Base-by-base conservation (phyloP, 352 stramenopile species). In the Globisporangium rhizosaccharum region DNA sequence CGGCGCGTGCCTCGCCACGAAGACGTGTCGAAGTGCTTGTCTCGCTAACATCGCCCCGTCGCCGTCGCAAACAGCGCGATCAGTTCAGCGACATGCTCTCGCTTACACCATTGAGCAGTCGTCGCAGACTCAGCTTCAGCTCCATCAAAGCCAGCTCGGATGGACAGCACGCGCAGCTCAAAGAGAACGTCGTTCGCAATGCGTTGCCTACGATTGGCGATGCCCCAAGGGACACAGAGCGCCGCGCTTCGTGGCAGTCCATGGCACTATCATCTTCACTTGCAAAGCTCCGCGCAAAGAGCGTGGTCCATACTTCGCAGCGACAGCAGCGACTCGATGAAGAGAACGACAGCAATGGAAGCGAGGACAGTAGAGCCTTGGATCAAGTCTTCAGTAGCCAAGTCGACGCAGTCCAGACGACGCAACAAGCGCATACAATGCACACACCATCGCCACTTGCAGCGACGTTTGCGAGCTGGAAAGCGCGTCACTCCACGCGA, bases 81-180 rank as follows among this genome's bases (percentile, higher is more conserved):
- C 68, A 56, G 5, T 85, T 85, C 59, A 66, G 73, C 18, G 77
- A 85, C 44, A 71, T 84, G 68, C 39, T 85, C 15, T 41, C 30
- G 12, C 12, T 46, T 26, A 44, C 28, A n/a, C 30, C 48, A 7
- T n/a, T 28, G 50, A 54, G 41, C 41, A 46, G 30, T 5, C 30
- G 30, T 36, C 30, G 30, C 2, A 5, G 30, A 36, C 30, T 36
- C 30, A 36, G 30, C 49, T 26, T 18, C 10, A 51, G 23, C 20
- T 25, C 5, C 4, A 15, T 42, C 17, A 11, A 26, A 2, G 6
- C 18, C 28, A 23, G 30, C 11, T n/a, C 33, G 12, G 49, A 42
- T 2, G 20, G 3, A 51, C 51, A 26, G 23, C 64, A 1, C 39
- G 61, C 18, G 59, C 56, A 23, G 46, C 62, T 51, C 11, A 54